These are phyloP conservation scores for Chrysopogon serrulatus DNA, from an alignment of 176 grass and related monocot species.

Conservation along the genomic window DNA sequence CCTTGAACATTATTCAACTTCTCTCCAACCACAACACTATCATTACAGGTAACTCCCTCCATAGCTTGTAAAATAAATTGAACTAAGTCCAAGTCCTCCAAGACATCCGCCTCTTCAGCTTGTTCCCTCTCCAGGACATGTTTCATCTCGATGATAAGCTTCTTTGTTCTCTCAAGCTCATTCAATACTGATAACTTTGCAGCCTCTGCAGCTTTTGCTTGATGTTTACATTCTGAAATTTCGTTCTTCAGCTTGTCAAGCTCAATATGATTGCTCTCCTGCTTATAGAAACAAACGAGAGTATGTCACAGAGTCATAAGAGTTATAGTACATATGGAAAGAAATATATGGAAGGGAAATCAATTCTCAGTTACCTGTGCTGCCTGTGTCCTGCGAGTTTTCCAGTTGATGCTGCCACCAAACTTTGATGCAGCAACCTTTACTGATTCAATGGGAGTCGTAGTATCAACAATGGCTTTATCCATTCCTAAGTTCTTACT, in stretches of 20 bases:
- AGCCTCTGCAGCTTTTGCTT: constrained; percentile 54
- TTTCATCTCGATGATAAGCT: constrained; percentile 46
- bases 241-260: constrained; percentile 50
- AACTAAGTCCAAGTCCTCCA: constrained; percentile 54
- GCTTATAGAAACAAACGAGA: constrained; percentile 18
- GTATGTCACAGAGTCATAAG: not conserved
- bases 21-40: constrained; percentile 11
- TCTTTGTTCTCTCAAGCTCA: constrained; percentile 54
- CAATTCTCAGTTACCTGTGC: constrained; percentile 31
- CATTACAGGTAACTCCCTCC: constrained; percentile 24
- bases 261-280: constrained; percentile 35
- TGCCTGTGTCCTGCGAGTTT: constrained; percentile 34
- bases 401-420: constrained; percentile 84
- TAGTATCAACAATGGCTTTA: constrained; percentile 50
- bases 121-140: constrained; percentile 50
- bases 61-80: constrained; percentile 49
- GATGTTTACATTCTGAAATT: constrained; percentile 56
- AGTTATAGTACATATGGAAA: not conserved
- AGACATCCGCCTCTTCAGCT: constrained; percentile 41
- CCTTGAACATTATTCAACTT: constrained; percentile 43
- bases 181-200: constrained; percentile 39
- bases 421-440: constrained; percentile 68
- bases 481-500: constrained; percentile 9
- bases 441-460: constrained; percentile 61
- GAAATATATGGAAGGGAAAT: constrained; percentile 5